Percentiles rank a stretch among this genome's conserved stretches.
These are phyloP conservation scores for Epichloe baconii DNA, from an alignment of 2,329 filamentous ascomycete genomes.

Conservation along the genomic window DNA sequence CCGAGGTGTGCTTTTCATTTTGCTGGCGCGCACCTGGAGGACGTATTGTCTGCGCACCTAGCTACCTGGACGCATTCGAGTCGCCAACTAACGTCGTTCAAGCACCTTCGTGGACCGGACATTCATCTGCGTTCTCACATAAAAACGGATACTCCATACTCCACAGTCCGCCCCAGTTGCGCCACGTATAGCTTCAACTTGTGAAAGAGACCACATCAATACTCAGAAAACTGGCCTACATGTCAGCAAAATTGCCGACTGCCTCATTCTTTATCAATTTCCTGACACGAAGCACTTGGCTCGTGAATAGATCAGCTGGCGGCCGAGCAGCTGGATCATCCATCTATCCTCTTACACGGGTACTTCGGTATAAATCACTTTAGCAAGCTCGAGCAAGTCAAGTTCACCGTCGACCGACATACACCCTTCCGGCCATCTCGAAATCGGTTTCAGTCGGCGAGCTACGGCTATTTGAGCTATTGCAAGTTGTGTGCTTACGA, in stretches of 20 bases:
- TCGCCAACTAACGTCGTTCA: background rate
- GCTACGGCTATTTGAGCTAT: background rate
- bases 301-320: background rate
- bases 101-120: background rate
- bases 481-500: background rate
- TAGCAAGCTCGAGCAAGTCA: background rate
- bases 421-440: background rate
- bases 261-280: background rate
- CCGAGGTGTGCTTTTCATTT: background rate
- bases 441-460: background rate
- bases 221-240: constrained; percentile 1
- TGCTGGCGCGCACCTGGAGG: background rate
- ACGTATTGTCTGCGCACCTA: background rate
- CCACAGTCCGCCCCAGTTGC: background rate
- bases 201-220: background rate
- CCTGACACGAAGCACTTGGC: background rate
- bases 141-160: background rate
- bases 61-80: background rate
- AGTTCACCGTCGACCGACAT: background rate
- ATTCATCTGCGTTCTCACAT: background rate
- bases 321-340: background rate
- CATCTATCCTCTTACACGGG: background rate
- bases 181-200: constrained; percentile 3
- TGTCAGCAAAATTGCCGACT: background rate
- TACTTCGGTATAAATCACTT: background rate